A percentile compares a stretch with the other conserved stretches of the same genome.
Evolutionary conservation across 495 filamentous ascomycete genomes (phyloP).

Genomic region (Darksidea phi): DNA sequence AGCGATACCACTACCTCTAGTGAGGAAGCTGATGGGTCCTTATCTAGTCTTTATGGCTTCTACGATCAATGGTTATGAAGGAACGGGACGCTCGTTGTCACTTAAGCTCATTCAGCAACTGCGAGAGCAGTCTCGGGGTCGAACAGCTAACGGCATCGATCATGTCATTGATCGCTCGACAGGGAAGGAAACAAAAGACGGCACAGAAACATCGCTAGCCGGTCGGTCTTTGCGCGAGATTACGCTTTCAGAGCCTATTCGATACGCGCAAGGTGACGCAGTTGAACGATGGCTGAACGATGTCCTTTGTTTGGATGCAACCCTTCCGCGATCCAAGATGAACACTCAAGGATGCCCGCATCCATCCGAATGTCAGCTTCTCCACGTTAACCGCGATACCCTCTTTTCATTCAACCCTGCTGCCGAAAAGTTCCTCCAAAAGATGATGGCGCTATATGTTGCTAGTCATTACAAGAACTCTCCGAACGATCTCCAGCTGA

Average conservation of each 20-base stretch:
- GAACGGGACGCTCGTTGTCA: constrained; percentile 91
- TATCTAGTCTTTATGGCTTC: constrained; percentile 99
- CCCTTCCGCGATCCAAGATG: constrained; percentile 71
- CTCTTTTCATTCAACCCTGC: constrained; percentile 97
- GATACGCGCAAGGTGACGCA: constrained; percentile 84
- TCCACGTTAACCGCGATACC: constrained; percentile 94
- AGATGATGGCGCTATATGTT: constrained; percentile 98
- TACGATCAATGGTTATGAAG: constrained; percentile 98
- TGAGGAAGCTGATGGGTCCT: constrained; percentile 93
- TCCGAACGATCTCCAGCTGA: constrained; percentile 94
- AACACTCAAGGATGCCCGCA: constrained; percentile 81
- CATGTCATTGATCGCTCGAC: constrained; percentile 68
- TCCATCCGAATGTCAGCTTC: constrained; percentile 82
- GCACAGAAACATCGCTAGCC: constrained; percentile 58
- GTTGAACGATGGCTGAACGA: constrained; percentile 97
- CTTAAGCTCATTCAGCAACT: constrained; percentile 97
- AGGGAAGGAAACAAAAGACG: constrained; percentile 63
- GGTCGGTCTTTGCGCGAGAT: constrained; percentile 88
- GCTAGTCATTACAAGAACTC: constrained; percentile 98
- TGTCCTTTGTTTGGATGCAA: constrained; percentile 89
- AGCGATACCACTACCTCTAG: constrained; percentile 89
- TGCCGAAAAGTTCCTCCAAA: constrained; percentile 93
- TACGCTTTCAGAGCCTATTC: constrained; percentile 87
- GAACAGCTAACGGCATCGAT: constrained; percentile 51
- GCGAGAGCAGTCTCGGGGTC: constrained; percentile 79